Conservation (phyloP, 768 basidiomycete genomes). For the Albatrellus ellisii region DNA sequence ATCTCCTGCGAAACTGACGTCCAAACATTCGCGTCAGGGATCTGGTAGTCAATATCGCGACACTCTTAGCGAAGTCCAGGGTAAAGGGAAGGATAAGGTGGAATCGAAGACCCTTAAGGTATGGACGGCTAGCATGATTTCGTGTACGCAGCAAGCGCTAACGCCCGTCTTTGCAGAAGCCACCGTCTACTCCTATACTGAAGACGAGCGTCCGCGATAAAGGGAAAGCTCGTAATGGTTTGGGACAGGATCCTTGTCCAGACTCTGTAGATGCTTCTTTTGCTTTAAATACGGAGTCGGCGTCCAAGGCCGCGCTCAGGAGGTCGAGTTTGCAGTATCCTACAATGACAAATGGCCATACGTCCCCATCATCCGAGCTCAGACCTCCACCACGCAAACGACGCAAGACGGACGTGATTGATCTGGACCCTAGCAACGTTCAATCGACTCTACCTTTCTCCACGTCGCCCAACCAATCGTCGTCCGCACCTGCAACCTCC, state of each 20-base stretch:
- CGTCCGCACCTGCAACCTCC: not conserved
- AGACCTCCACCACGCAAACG: constrained; percentile 8
- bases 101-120: constrained; percentile 3
- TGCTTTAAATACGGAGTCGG: not conserved
- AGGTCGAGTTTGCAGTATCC: not conserved
- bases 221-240: constrained; percentile 1
- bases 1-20: constrained; percentile 6
- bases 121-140: constrained; percentile 4
- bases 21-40: not conserved
- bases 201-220: not conserved
- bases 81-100: constrained; percentile 19
- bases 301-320: not conserved
- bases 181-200: no score
- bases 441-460: not conserved
- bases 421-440: not conserved
- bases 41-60: constrained; percentile 21
- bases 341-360: not conserved
- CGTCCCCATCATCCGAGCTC: not conserved
- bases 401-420: constrained; percentile 8
- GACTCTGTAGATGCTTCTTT: not conserved
- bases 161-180: no score
- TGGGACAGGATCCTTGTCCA: no score
- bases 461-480: not conserved
- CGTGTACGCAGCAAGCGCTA: not conserved
- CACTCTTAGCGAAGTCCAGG: constrained; percentile 19